Evolutionary conservation across 495 filamentous ascomycete genomes (phyloP).

Genomic region (Aspergillus kassunensis): DNA sequence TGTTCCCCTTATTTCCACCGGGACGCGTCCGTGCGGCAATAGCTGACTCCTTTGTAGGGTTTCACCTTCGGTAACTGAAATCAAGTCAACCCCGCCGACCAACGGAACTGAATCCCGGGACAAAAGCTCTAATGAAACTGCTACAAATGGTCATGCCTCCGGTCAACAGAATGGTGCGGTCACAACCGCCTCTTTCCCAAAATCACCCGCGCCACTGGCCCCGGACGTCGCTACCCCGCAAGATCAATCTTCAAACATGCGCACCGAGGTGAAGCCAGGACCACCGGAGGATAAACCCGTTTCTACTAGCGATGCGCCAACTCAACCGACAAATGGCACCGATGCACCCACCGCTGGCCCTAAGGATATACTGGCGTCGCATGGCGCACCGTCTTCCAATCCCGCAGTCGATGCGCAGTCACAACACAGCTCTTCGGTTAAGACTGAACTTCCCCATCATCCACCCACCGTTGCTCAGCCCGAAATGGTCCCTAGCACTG

Average conservation of each 20-base stretch:
- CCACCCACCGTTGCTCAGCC: conserved; percentile 18
- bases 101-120: conserved; percentile 13
- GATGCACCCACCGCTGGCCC: conserved; percentile 11
- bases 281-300: conserved; percentile 2
- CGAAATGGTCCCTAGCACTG: conserved; percentile 2
- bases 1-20: conserved; percentile 4
- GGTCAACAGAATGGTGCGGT: conserved; percentile 28
- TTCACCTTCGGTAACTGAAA: conserved; percentile 17
- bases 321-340: conserved; percentile 6
- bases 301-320: background rate
- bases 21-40: background rate
- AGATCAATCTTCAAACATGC: conserved; percentile 13
- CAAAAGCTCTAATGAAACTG: conserved; percentile 13
- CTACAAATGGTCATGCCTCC: conserved; percentile 31
- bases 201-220: conserved; percentile 25
- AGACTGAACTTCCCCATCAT: conserved; percentile 37
- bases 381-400: conserved; percentile 10
- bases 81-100: conserved; percentile 17
- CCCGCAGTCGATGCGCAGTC: conserved; percentile 8
- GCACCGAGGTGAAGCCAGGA: conserved; percentile 12
- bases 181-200: conserved; percentile 31
- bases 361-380: conserved; percentile 19
- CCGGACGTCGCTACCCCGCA: conserved; percentile 12
- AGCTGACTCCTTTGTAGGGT: conserved; percentile 20
- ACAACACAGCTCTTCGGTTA: conserved; percentile 14